phyloP scores from a whole-genome alignment of 2,329 filamentous ascomycete species.

The Knoxdaviesia capensis region DNA sequence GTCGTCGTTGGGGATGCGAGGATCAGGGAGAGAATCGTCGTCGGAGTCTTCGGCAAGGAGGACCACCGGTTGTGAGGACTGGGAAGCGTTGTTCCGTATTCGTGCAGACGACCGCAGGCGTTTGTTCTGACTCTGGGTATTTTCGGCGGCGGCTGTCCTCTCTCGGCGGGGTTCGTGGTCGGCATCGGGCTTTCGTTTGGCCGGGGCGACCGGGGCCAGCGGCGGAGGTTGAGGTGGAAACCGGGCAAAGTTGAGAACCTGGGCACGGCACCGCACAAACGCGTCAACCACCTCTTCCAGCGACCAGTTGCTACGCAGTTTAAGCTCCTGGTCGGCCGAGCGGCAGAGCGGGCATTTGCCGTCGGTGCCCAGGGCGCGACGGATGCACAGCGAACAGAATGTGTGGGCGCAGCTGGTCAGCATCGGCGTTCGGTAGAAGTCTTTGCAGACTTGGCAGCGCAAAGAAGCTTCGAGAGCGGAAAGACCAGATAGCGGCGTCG shows the following conservation, averaged over 20 bases:
- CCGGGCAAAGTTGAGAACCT: conserved; percentile 43
- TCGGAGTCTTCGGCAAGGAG: too few relatives aligned
- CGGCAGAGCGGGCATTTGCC: conserved; percentile 80
- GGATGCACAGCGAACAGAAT: conserved; percentile 91
- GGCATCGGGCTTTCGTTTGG: conserved; percentile 29
- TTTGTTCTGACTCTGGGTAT: conserved; percentile 15
- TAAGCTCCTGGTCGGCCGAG: conserved; percentile 59
- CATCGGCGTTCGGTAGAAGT: conserved; percentile 89
- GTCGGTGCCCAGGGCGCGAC: conserved; percentile 61
- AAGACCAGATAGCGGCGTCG: conserved; percentile 46
- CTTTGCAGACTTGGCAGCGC: conserved; percentile 94
- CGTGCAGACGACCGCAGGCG: conserved; percentile 30
- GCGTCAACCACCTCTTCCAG: conserved; percentile 68
- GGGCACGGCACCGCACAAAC: conserved; percentile 46
- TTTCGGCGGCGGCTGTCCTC: conserved; percentile 9
- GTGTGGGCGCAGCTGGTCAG: conserved; percentile 89
- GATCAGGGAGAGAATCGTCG: too few relatives aligned
- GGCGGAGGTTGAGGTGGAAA: conserved; percentile 44
- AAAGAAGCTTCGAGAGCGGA: conserved; percentile 62
- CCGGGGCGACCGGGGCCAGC: conserved; percentile 43
- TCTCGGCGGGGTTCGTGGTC: conserved; percentile 10
- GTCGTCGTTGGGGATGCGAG: too few relatives aligned
- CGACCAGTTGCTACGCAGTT: conserved; percentile 65
- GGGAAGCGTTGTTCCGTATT: conserved; percentile 15
- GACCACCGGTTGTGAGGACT: too few relatives aligned